A percentile compares a stretch with the other conserved stretches of the same genome.
These are phyloP conservation scores for Trichoderma polysporum DNA, from an alignment of 2,329 filamentous ascomycete species.

Conservation along the genomic window DNA sequence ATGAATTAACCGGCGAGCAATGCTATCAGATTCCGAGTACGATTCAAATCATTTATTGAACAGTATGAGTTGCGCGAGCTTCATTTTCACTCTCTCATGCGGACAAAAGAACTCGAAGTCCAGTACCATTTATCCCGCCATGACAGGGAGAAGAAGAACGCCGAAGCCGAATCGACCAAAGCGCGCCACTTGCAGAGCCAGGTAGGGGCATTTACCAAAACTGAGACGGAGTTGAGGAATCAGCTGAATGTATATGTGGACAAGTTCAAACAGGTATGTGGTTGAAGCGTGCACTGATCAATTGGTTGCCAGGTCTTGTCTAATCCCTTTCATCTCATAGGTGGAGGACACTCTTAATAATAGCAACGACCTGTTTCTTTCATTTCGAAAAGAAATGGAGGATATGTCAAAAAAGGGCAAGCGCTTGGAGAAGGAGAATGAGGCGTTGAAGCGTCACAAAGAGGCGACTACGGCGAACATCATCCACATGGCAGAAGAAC, in stretches of 20 bases:
- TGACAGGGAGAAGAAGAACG: conserved; percentile 85
- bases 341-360: conserved; percentile 98
- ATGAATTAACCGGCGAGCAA: not conserved
- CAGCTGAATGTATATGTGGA: conserved; percentile 98
- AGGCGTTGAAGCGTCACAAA: conserved; percentile 85
- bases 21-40: conserved; percentile 67
- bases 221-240: conserved; percentile 86
- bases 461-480: conserved; percentile 93
- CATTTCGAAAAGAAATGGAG: conserved; percentile 98
- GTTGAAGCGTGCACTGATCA: not conserved
- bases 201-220: conserved; percentile 93
- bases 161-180: conserved; percentile 76
- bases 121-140: conserved; percentile 86
- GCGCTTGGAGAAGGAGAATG: conserved; percentile 93
- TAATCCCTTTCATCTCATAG: conserved; percentile 49
- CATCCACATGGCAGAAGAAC: conserved; percentile 94
- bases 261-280: conserved; percentile 95
- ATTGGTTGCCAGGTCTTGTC: not conserved
- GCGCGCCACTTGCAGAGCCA: conserved; percentile 85
- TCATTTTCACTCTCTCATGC: conserved; percentile 87
- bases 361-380: conserved; percentile 94
- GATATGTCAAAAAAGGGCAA: conserved; percentile 99
- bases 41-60: conserved; percentile 94
- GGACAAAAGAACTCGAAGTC: conserved; percentile 93
- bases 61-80: conserved; percentile 95